A percentile compares a stretch with the other conserved stretches of the same genome.
Conservation (phyloP, 805 yeast genomes). For the Kuraishia hungarica region DNA sequence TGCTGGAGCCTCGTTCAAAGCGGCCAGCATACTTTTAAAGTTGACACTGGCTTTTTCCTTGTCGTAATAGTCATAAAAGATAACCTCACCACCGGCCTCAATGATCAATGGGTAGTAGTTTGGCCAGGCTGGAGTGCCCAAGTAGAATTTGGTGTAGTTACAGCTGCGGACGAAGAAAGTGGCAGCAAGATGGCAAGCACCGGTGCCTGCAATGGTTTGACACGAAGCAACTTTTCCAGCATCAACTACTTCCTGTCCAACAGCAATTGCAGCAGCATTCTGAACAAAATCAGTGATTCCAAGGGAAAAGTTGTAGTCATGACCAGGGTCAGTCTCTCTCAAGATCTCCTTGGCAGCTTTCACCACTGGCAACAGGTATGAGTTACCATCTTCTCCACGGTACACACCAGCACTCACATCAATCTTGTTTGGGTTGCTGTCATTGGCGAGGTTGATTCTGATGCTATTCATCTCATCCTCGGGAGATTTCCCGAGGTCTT, state of each 20-base stretch:
- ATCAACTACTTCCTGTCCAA: constrained; percentile 21
- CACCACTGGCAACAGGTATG: constrained; percentile 30
- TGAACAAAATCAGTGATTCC: constrained; percentile 29
- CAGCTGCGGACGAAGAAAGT: constrained; percentile 31
- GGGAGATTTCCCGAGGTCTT: not conserved
- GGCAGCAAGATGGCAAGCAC: constrained; percentile 38
- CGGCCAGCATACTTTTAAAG: constrained; percentile 46
- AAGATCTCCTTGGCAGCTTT: constrained; percentile 25
- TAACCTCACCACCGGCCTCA: constrained; percentile 36
- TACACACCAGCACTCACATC: constrained; percentile 39
- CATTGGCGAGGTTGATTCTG: constrained; percentile 10
- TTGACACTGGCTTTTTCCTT: constrained; percentile 33
- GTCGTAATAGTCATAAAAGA: constrained; percentile 34
- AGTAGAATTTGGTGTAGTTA: constrained; percentile 28
- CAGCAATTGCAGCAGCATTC: constrained; percentile 26
- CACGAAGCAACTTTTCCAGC: constrained; percentile 32
- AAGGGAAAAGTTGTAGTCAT: constrained; percentile 32
- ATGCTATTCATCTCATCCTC: constrained; percentile 9
- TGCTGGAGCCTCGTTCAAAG: constrained; percentile 39
- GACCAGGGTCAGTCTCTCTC: constrained; percentile 30
- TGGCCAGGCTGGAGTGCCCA: constrained; percentile 38
- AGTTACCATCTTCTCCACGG: constrained; percentile 28
- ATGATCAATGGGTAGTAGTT: constrained; percentile 38
- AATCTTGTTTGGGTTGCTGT: constrained; percentile 24
- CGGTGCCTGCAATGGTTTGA: constrained; percentile 42